Evolutionary conservation across 2,329 filamentous ascomycete species (phyloP).

Genomic region (Ophiocordyceps australis): DNA sequence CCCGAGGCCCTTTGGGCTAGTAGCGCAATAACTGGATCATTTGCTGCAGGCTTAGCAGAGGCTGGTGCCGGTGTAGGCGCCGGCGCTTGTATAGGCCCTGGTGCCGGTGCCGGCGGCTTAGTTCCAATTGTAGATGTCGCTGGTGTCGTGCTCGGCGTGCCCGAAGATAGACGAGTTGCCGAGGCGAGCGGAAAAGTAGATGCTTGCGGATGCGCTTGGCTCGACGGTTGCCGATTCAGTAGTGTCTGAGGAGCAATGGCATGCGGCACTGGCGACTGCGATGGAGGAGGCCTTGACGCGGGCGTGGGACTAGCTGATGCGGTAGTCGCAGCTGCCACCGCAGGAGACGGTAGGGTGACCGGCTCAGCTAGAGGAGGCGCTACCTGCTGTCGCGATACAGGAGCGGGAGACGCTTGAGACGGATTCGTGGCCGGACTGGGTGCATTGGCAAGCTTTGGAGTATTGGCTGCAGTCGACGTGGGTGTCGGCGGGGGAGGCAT

Average conservation of each 20-base stretch:
- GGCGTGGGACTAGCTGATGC: conserved; percentile 1
- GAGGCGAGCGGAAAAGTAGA: too few relatives aligned
- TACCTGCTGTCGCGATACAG: conserved; percentile 2
- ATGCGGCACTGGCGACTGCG: conserved; percentile 4
- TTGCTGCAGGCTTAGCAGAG: conserved; percentile 11
- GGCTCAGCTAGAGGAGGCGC: conserved; percentile 1
- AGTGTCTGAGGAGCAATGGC: conserved; percentile 6
- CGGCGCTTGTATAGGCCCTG: conserved; percentile 1
- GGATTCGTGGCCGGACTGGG: conserved; percentile 4
- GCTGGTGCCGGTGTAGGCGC: conserved; percentile 1
- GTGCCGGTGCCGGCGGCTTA: too few relatives aligned
- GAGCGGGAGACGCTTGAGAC: conserved; percentile 2
- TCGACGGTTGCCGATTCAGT: conserved; percentile 6
- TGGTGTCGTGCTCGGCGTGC: conserved; percentile 8
- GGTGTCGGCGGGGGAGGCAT: conserved; percentile 35
- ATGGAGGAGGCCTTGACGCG: conserved; percentile 1
- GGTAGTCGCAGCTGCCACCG: conserved; percentile 1
- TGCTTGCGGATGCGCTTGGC: conserved; percentile 1
- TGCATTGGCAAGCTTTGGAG: conserved; percentile 4
- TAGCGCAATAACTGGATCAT: conserved; percentile 65
- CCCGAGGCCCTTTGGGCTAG: conserved; percentile 58
- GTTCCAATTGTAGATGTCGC: conserved; percentile 3
- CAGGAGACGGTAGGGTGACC: conserved; percentile 1
- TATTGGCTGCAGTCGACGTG: conserved; percentile 7
- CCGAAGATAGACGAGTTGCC: conserved; percentile 9